These are phyloP conservation scores for Paracoccidioides lutzii DNA, from an alignment of 2,329 filamentous ascomycete species.

Conservation along the genomic window DNA sequence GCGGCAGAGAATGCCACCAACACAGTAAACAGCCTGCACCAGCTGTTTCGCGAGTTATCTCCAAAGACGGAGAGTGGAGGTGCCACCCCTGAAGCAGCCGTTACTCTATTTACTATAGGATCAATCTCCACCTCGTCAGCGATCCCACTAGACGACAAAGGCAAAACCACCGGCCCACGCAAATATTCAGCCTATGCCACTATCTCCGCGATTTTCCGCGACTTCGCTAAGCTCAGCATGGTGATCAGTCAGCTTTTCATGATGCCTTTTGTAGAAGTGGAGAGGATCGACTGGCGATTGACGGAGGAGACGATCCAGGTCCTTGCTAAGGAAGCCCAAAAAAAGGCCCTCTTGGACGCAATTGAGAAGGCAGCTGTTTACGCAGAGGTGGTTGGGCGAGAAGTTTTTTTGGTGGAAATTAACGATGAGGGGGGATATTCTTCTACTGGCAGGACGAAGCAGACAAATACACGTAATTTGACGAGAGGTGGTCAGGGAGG, in stretches of 20 bases:
- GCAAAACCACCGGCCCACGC: conserved; percentile 5
- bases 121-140: background rate
- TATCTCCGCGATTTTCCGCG: conserved; percentile 15
- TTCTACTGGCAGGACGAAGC: background rate
- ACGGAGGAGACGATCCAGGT: conserved; percentile 13
- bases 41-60: conserved; percentile 3
- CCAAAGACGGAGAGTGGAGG: conserved; percentile 3
- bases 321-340: conserved; percentile 13
- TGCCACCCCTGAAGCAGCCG: conserved; percentile 10
- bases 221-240: conserved; percentile 14
- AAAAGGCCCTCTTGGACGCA: conserved; percentile 15
- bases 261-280: conserved; percentile 14
- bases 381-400: conserved; percentile 12
- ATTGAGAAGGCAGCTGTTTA: conserved; percentile 16
- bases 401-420: conserved; percentile 12
- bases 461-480: background rate
- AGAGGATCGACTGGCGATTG: conserved; percentile 16
- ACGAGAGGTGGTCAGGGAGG: background rate
- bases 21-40: background rate
- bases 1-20: background rate
- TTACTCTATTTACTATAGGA: conserved; percentile 12
- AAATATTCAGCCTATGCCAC: conserved; percentile 12
- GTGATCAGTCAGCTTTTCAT: conserved; percentile 11
- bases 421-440: background rate
- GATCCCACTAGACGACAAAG: conserved; percentile 6